Evolutionary conservation across 148 eudicot genomes (phyloP), one percentile per base, ranked within the genome.

Genomic region (Chenopodium formosanum): DNA sequence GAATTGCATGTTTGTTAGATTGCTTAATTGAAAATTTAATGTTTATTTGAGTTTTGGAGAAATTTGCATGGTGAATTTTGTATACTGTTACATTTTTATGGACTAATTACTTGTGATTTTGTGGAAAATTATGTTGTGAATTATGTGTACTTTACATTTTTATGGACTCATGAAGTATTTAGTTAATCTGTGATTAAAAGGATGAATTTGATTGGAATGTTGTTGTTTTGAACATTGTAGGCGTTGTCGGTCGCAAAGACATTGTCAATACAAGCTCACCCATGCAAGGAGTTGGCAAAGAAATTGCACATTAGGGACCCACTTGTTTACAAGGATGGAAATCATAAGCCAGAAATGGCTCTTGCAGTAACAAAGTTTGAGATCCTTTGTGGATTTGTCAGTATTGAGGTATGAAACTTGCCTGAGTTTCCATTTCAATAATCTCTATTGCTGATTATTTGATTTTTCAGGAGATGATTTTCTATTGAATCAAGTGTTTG

Each of bases 261-360:
- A 48, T 84, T 93, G 88, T 94, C 98, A 0, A 94, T 94, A 83
- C 98, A 94, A 80, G 97, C 98, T 37, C 98, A 94, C 84, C 98
- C 97, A 1, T 94, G 92, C 83, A 93, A 91, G 85, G 86, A 88
- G 79, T 80, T 91, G 82, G 97, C 98, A 4, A 84, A 44, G 76
- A 8, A 81, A 58, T 84, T 94, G 86, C 98, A 94, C 62, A 88
- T 85, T 69, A 52, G 78, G 48, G 88, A 87, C 73, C 97, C 98
- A 4, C 82, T 84, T 72, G 86, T 82, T 14, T 94, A 90, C 82
- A 93, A 89, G 82, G 95, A 93, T 85, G 94, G 44, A 13, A 94
- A 90, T 82, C 98, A 94, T 87, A 94, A 94, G 88, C 98, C 97
- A 56, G 98, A 94, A 85, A 94, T 94, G 98, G 95, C 96, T 82